Evolutionary conservation across 176 grass and related monocot species (phyloP).

Genomic region (Zoysia pacifica): DNA sequence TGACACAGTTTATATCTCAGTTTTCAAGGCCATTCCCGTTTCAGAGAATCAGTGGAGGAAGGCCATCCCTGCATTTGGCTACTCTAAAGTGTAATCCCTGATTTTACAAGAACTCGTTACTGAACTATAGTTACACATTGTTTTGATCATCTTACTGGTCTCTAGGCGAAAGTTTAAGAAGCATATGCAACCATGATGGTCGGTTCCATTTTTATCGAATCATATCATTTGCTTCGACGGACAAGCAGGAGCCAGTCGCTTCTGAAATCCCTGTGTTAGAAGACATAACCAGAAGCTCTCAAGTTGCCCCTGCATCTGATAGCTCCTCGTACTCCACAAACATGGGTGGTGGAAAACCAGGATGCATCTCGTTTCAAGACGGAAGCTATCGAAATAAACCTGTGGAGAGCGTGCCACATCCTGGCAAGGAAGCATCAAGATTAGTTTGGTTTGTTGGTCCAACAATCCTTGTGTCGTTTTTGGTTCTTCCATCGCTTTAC

Average conservation of each 20-base stretch:
- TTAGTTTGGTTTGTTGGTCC: constrained; percentile 88
- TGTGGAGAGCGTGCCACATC: constrained; percentile 47
- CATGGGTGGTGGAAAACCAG: constrained; percentile 64
- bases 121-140: background rate
- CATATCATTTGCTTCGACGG: constrained; percentile 47
- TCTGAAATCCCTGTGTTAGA: constrained; percentile 24
- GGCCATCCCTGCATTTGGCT: background rate
- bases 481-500: constrained; percentile 89
- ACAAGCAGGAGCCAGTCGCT: constrained; percentile 43
- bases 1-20: constrained; percentile 38
- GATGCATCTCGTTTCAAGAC: constrained; percentile 78
- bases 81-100: constrained; percentile 25
- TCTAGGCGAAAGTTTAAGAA: constrained; percentile 38
- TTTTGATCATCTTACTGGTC: constrained; percentile 14
- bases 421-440: constrained; percentile 62
- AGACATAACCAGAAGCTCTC: constrained; percentile 14
- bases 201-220: constrained; percentile 29
- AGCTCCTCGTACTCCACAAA: constrained; percentile 38
- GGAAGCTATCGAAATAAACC: constrained; percentile 32
- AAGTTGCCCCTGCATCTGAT: constrained; percentile 36
- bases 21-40: constrained; percentile 28
- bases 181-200: constrained; percentile 24
- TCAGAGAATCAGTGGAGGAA: constrained; percentile 28
- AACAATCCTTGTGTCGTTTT: constrained; percentile 78
- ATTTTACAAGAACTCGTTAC: constrained; percentile 9